Base-by-base conservation (phyloP, 1,284 basidiomycete species). In the Sanguinoderma infundibulare region DNA sequence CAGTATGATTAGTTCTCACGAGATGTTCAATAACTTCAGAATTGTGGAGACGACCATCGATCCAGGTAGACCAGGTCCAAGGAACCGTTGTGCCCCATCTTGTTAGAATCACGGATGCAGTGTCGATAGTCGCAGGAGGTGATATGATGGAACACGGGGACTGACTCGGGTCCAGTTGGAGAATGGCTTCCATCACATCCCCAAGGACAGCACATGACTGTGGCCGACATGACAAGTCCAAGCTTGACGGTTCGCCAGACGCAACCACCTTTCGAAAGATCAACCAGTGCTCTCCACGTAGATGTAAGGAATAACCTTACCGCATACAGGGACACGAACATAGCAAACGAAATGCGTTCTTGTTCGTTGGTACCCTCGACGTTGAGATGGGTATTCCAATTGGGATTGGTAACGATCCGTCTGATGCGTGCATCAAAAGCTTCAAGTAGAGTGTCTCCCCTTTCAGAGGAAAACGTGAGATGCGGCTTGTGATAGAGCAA, bases 61-160 rank as follows among this genome's bases (percentile, higher is more conserved):
- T 70, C 86, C 87, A 90, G 9, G 79, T 72, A n/a, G 69, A 71
- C 89, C 90, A 92, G 59, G 78, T 78, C 87, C 89, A 91, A 2
- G 81, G 78, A 3, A 87, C 69, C 5, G 80, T 73, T 15, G 77
- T 62, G 32, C 84, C 83, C 83, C 85, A 90, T 60, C 74, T 74
- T 9, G 87, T 55, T 15, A 91, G 69, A 28, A 89, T 75, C 3
- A 50, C 72, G 57, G 82, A 80, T 2, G 87, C 70, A 32, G 70
- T 60, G 70, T 87, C 83, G 3, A 83, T 15, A 3, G 32, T 17
- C 26, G 71, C 67, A 15, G 72, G 64, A 2, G 79, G 70, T 26
- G 58, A 60, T 34, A 68, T 64, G 51, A 65, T 60, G 53, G 57
- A 67, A 35, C 38, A 57, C 55, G 60, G 66, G 24, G 49, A 63